phyloP scores from a whole-genome alignment of 768 basidiomycete species.

The Amanita polypyramis region DNA sequence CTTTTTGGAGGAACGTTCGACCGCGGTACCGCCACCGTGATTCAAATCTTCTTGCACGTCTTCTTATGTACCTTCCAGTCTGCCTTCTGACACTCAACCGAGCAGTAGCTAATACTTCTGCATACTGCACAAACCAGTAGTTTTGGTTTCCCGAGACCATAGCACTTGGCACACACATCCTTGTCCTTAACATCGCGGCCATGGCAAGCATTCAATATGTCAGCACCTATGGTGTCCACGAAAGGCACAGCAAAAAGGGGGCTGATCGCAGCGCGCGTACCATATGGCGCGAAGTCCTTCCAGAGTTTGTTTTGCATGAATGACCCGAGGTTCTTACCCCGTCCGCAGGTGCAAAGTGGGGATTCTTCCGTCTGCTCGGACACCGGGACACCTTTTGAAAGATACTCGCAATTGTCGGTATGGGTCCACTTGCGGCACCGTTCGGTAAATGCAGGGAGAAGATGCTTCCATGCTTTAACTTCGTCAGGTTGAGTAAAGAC shows the following conservation, averaged over 20 bases:
- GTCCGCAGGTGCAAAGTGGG: conserved; percentile 21
- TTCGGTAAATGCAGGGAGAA: conserved; percentile 21
- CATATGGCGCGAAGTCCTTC: conserved; percentile 16
- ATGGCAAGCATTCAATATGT: neutral
- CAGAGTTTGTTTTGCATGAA: conserved; percentile 13
- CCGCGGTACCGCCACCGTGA: too few species aligned
- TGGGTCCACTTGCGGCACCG: conserved; percentile 19
- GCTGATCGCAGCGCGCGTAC: conserved; percentile 19
- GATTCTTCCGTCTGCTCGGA: conserved; percentile 12
- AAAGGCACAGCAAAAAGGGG: conserved; percentile 11
- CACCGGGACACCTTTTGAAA: conserved; percentile 12
- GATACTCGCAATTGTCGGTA: conserved; percentile 18
- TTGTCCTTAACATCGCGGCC: too few species aligned
- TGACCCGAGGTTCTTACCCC: conserved; percentile 15
- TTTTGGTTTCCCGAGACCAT: neutral
- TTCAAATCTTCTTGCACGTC: neutral
- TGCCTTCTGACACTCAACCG: neutral
- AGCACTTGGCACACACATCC: too few species aligned
- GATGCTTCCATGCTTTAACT: conserved; percentile 19
- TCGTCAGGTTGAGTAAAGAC: conserved; percentile 15
- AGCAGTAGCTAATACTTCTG: neutral
- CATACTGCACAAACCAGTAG: neutral
- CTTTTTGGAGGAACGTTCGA: too few species aligned
- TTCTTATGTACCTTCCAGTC: conserved; percentile 2
- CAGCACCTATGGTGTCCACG: neutral